phyloP scores from a whole-genome alignment of 2,329 filamentous ascomycete species.

The Botrytis medusae region DNA sequence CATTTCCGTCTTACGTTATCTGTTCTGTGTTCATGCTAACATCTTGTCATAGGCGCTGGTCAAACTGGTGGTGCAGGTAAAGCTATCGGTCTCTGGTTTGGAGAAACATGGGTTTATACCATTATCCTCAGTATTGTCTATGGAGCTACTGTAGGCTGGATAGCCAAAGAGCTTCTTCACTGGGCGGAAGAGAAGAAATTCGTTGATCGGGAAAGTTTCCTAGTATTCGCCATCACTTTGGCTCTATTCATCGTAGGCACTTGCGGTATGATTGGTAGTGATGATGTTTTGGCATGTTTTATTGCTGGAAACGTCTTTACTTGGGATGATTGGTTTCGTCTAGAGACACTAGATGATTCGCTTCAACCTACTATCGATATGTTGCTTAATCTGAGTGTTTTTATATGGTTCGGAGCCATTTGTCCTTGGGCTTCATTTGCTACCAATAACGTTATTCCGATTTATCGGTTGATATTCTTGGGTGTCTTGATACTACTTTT shows the following conservation, averaged over 20 bases:
- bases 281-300: conserved; percentile 90
- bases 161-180: conserved; percentile 78
- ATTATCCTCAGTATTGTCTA: conserved; percentile 78
- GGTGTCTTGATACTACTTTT: conserved; percentile 76
- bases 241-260: conserved; percentile 86
- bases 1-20: not conserved
- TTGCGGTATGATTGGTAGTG: conserved; percentile 86
- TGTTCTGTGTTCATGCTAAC: not conserved
- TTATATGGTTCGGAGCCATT: conserved; percentile 87
- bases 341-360: conserved; percentile 85
- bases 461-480: conserved; percentile 70
- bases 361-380: conserved; percentile 95
- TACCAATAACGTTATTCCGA: conserved; percentile 66
- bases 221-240: conserved; percentile 69
- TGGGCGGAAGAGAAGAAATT: conserved; percentile 80
- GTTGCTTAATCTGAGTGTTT: conserved; percentile 79
- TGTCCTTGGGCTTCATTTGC: conserved; percentile 76
- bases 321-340: conserved; percentile 91
- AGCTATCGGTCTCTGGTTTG: conserved; percentile 80
- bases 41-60: conserved; percentile 35
- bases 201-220: conserved; percentile 44
- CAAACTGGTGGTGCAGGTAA: conserved; percentile 57
- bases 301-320: conserved; percentile 89
- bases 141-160: conserved; percentile 73
- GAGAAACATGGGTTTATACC: conserved; percentile 80